phyloP scores from a whole-genome alignment of 306 rosid species.

The Sicyos edulis region DNA sequence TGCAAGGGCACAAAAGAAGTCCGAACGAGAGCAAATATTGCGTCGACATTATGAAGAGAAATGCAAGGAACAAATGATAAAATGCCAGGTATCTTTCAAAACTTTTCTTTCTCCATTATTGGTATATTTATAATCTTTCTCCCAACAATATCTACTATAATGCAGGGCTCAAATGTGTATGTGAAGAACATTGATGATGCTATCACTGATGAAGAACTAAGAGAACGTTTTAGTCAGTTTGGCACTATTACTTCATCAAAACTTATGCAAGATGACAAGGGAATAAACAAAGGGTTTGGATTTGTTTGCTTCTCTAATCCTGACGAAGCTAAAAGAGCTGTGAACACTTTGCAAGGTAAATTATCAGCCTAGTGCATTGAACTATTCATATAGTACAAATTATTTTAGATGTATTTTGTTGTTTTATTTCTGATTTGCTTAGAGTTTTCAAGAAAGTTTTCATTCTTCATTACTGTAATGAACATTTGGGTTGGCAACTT shows the following conservation, averaged over 20 bases:
- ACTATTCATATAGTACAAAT: neutral
- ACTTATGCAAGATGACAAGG: slow-evolving; percentile 70
- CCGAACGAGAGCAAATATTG: slow-evolving; percentile 74
- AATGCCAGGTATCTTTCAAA: slow-evolving; percentile 41
- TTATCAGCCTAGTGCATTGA: slow-evolving; percentile 13
- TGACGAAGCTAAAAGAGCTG: slow-evolving; percentile 85
- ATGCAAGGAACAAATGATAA: slow-evolving; percentile 62
- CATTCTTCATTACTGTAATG: neutral
- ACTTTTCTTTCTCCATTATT: neutral
- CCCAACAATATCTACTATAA: slow-evolving; percentile 19
- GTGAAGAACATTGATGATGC: slow-evolving; percentile 81
- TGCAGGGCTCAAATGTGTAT: slow-evolving; percentile 76
- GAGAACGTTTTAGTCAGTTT: slow-evolving; percentile 53
- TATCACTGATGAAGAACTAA: slow-evolving; percentile 56
- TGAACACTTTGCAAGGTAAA: slow-evolving; percentile 69
- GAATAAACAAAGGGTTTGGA: slow-evolving; percentile 82
- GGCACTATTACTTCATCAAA: slow-evolving; percentile 81
- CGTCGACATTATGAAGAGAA: slow-evolving; percentile 64
- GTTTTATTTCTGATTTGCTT: neutral
- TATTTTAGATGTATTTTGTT: neutral
- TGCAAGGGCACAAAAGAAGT: slow-evolving; percentile 80
- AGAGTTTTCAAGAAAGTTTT: neutral
- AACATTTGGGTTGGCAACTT: neutral
- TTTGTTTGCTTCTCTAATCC: slow-evolving; percentile 80
- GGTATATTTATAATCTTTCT: slow-evolving; percentile 12